Conservation (phyloP, 495 filamentous ascomycete species). For the Talaromyces thailandensis region DNA sequence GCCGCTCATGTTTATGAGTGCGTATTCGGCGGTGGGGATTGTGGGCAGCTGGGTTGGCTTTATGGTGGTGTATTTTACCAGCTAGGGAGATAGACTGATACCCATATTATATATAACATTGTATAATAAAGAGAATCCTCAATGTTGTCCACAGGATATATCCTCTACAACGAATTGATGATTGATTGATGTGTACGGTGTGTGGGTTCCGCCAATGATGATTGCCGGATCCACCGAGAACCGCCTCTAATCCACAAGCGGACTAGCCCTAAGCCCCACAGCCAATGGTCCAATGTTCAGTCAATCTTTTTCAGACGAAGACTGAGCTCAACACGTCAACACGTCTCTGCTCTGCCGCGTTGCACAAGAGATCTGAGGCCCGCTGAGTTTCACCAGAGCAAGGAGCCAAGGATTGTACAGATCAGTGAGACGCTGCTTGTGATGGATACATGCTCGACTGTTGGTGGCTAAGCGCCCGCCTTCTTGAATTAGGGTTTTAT, state of each 20-base stretch:
- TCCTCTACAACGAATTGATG: background rate
- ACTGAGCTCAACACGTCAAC: background rate
- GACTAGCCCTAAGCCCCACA: background rate
- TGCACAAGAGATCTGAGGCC: background rate
- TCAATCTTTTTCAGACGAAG: background rate
- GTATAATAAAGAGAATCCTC: background rate
- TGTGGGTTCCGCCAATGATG: background rate
- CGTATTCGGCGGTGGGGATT: slow-evolving; percentile 90
- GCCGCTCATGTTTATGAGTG: slow-evolving; percentile 94
- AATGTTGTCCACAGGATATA: background rate
- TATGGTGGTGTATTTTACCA: slow-evolving; percentile 83
- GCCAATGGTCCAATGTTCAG: background rate
- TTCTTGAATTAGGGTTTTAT: background rate
- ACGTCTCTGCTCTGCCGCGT: background rate
- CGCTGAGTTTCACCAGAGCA: background rate
- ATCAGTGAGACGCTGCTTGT: background rate
- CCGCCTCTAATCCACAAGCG: background rate
- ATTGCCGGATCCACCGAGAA: background rate
- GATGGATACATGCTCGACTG: background rate
- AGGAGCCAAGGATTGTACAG: background rate
- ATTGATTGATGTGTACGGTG: too few species aligned
- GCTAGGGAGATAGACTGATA: slow-evolving; percentile 26
- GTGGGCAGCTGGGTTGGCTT: slow-evolving; percentile 96
- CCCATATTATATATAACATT: background rate
- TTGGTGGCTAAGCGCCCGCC: background rate